Evolutionary conservation across 768 basidiomycete species (phyloP).

Genomic region (Auriscalpium vulgare): DNA sequence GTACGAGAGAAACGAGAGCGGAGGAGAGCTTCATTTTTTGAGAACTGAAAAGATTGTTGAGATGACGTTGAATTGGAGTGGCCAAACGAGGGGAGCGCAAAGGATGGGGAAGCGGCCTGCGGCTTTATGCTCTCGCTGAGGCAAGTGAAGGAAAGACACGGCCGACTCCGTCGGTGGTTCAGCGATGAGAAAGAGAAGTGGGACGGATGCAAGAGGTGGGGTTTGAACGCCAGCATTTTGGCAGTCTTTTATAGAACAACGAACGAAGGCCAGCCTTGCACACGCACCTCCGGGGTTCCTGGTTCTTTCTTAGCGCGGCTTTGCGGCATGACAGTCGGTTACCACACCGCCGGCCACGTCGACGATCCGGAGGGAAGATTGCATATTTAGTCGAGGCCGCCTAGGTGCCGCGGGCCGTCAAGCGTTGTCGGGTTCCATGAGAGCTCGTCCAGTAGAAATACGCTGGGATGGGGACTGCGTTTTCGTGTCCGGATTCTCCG

Average conservation of each 20-base stretch:
- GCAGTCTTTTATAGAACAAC: no score
- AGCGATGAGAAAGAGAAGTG: background rate
- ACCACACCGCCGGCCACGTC: background rate
- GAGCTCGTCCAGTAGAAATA: no score
- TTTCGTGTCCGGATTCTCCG: no score
- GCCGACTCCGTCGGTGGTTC: slow-evolving; percentile 11
- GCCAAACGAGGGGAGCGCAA: background rate
- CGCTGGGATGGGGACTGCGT: no score
- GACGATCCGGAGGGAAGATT: no score
- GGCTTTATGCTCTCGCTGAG: slow-evolving; percentile 1
- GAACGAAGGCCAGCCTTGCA: no score
- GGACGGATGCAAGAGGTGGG: background rate
- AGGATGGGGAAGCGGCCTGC: background rate
- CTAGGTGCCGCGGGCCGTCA: no score
- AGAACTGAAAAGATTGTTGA: background rate
- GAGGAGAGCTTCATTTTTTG: slow-evolving; percentile 6
- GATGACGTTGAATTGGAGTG: background rate
- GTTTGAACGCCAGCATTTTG: background rate
- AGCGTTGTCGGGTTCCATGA: no score
- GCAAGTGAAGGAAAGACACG: slow-evolving; percentile 1
- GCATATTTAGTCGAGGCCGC: no score
- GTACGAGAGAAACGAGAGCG: background rate
- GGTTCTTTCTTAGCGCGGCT: no score
- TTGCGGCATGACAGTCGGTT: no score
- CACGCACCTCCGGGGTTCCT: no score